Evolutionary conservation across 2,329 filamentous ascomycete genomes (phyloP), one percentile per base, ranked within the genome.

Genomic region (Paradendryphiella salina): DNA sequence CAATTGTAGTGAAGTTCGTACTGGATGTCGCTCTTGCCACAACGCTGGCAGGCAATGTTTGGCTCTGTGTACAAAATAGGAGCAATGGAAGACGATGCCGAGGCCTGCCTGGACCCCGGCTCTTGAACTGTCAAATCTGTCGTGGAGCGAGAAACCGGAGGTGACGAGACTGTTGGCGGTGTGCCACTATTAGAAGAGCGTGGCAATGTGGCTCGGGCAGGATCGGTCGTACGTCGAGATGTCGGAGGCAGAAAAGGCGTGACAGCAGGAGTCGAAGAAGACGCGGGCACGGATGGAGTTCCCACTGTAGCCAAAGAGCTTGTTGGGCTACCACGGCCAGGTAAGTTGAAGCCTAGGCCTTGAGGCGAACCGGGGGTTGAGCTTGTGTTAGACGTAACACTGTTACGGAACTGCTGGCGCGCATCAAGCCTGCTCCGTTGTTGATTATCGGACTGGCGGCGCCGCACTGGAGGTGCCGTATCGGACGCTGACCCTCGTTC

Each of bases 1-100:
- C 93, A 97, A 67, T 88, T 88, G 73, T 93, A 96, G 71, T 96
- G 90, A 2, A 96, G 76, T 7, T 90, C 85, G 61, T 96, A 90
- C 68, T 96, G 87, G 31, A 96, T 92, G 53, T 91, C 82, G 5
- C 78, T 65, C 56, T 82, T 87, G 15, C 79, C 75, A 69, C 93
- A 97, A 8, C 83, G 79, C 31, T 85, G 82, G 69, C 93, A 96
- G 7, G 78, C 79, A 42, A 96, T 83, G 1, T 83, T 84, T 0
- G 91, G 90, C 65, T 95, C 90, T 1, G 77, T 71, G 56, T 82
- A 89, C 1, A 83, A 74, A 2, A 61, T 63, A 4, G 70, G 69
- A 7, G 55, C 35, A 18, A 44, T 39, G 8, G 59, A 20, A 11
- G 50, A 42, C 7, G 61, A 33, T 11, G 61, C 46, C 9, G 56